Percentiles rank a stretch among this genome's conserved stretches.
These are phyloP conservation scores for Clausena lansium DNA, from an alignment of 345 rosid species.

Conservation along the genomic window DNA sequence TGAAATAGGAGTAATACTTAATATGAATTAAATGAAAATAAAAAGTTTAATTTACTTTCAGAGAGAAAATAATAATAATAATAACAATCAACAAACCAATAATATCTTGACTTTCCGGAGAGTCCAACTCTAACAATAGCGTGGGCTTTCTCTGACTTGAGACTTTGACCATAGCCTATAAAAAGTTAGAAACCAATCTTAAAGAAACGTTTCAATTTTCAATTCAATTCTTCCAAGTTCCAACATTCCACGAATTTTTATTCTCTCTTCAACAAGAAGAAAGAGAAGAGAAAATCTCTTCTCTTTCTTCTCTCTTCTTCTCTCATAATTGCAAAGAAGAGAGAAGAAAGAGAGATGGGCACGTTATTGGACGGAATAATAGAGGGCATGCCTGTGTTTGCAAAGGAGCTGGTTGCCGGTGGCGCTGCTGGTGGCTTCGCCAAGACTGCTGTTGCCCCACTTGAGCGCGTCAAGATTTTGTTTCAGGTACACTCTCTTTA, in stretches of 20 bases:
- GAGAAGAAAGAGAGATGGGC: slow-evolving; percentile 50
- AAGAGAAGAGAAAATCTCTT: not conserved
- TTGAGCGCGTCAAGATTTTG: slow-evolving; percentile 89
- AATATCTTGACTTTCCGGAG: not conserved
- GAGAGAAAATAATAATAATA: too few relatives aligned
- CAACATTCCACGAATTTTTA: too few relatives aligned
- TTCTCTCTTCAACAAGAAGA: too few relatives aligned
- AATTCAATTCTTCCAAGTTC: slow-evolving; percentile 5
- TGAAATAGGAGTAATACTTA: too few relatives aligned
- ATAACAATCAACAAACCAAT: not conserved
- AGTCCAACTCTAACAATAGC: not conserved
- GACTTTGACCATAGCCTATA: slow-evolving; percentile 25
- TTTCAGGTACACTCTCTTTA: slow-evolving; percentile 56
- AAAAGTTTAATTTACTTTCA: not conserved
- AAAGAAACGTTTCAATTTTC: slow-evolving; percentile 29
- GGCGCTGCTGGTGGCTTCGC: slow-evolving; percentile 91
- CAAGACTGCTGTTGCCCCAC: slow-evolving; percentile 85
- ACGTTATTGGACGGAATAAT: slow-evolving; percentile 42
- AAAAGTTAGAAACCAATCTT: slow-evolving; percentile 20
- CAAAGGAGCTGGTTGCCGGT: slow-evolving; percentile 84
- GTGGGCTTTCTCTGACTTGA: slow-evolving; percentile 14
- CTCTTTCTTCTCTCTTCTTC: slow-evolving; percentile 20
- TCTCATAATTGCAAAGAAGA: slow-evolving; percentile 37
- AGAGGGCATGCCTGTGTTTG: slow-evolving; percentile 73
- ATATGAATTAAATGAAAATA: not conserved